Base-by-base conservation (phyloP, 805 yeast species). In the Saccharomycopsis olivae region DNA sequence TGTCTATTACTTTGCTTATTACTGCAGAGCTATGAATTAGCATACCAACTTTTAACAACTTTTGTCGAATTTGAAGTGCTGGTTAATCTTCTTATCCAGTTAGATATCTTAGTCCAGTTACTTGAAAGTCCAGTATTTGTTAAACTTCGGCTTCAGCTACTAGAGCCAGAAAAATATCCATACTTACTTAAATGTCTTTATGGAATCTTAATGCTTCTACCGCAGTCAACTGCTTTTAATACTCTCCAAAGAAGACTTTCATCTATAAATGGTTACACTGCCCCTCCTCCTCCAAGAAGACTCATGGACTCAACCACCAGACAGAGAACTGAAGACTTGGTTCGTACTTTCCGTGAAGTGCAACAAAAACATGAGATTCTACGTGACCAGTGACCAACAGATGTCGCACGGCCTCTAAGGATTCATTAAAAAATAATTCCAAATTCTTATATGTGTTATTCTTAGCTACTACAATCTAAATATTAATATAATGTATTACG, bases 71-170 rank as follows among this genome's bases (percentile, higher is more conserved):
- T 75, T 60, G 96, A 92, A 49, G 74, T 86, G 11, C 75, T 82
- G 0, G 78, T 87, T 29, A 80, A 76, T 45, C 69, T 85, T 29
- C 66, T 92, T 38, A 77, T 92, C 1, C 97, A 92, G 53, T 65
- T 92, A 37, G 98, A 92, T 60, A 72, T 87, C 21, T 64, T 92
- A 30, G 94, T 92, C 5, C 97, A 92, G 57, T 61, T 89, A 21
- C 64, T 92, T 13, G 98, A 92, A 58, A 80, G 94, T 2, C 97
- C 96, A 1, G 88, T 87, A 2, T 88, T 92, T 57, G 79, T 94
- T 15, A 77, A 82, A 51, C 66, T 88, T 47, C 71, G 98, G 43
- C 63, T 92, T 40, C 96, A 89, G 58, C 63, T 92, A n/a, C 62
- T 92, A 35, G 94, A 85, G 53, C 96, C 96, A 1, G 84, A 78